These are phyloP conservation scores for Choiromyces venosus DNA, from an alignment of 495 filamentous ascomycete species.

Conservation along the genomic window DNA sequence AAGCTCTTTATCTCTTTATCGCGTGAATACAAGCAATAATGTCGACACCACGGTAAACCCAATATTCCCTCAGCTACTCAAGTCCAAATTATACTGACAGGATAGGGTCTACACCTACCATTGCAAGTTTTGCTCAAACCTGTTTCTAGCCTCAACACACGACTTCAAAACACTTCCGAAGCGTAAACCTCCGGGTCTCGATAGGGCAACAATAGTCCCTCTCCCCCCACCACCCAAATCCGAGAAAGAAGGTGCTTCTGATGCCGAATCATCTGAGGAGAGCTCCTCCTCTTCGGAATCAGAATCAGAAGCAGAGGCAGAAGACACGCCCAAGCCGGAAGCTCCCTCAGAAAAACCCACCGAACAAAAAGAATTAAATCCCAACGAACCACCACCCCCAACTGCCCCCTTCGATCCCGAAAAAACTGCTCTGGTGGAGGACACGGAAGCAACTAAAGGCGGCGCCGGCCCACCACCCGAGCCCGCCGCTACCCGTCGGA, in stretches of 20 bases:
- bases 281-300: constrained; percentile 29
- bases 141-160: constrained; percentile 63
- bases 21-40: constrained; percentile 7
- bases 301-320: constrained; percentile 10
- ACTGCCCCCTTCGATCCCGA: constrained; percentile 11
- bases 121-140: constrained; percentile 65
- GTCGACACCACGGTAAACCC: constrained; percentile 35
- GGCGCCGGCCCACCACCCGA: constrained; percentile 10
- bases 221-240: constrained; percentile 39
- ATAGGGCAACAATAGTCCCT: constrained; percentile 48
- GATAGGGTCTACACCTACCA: constrained; percentile 56
- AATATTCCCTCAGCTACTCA: neutral
- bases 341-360: neutral
- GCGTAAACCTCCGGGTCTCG: constrained; percentile 48
- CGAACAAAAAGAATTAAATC: neutral
- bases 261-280: constrained; percentile 32
- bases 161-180: constrained; percentile 51
- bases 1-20: constrained; percentile 12
- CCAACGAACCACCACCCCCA: constrained; percentile 10
- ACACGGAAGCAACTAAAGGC: constrained; percentile 19
- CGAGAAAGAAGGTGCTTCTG: constrained; percentile 21
- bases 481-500: neutral
- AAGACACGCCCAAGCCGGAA: constrained; percentile 8
- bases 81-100: constrained; percentile 14
- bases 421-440: constrained; percentile 10